Evolutionary conservation across 108 stramenopile species (phyloP), one percentile per base, ranked within the genome.

Genomic region (Seminavis robusta): DNA sequence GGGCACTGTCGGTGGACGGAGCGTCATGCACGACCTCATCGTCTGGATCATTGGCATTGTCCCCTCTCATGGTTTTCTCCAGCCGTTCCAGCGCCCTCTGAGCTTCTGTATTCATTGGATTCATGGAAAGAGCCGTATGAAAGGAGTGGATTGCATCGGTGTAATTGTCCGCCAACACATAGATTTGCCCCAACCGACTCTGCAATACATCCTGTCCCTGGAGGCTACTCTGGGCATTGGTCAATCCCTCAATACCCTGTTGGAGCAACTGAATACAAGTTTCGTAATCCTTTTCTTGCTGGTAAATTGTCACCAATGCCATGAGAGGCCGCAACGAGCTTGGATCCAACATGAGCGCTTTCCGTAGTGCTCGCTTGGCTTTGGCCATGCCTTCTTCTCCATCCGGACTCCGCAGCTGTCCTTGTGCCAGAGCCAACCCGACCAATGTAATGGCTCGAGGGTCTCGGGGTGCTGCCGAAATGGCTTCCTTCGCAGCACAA

Each of bases 401-500:
- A 15, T 69, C 54, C 7, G 27, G 44, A 19, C 36, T 31, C 8
- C 27, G 19, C 8, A 20, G 19, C 30, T 47, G 47, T 32, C 46
- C 4, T 20, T 81, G 77, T 20, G 85, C 74, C 44, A 93, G 42
- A 13, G 87, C 91, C 64, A 87, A 53, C 10, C 91, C 91, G 6
- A 89, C 85, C 47, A 93, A 53, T 39, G 91, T 83, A 1, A 85
- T 64, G 15, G 91, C 85, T 40, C 85, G 56, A n/a, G 84, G 67
- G 61, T 93, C 87, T n/a, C 79, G 52, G 2, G 87, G 86, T 40
- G 79, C 71, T 1, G 67, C 44, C 8, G 83, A 77, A 29, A 89
- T 84, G 23, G 85, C 87, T 60, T 87, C 83, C 49, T 84, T 88
- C 6, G 91, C 91, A 0, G 80, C 79, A 44, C 83, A 82, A 38